phyloP scores from a whole-genome alignment of 2,329 filamentous ascomycete genomes.

The Paecilomyces niveus region DNA sequence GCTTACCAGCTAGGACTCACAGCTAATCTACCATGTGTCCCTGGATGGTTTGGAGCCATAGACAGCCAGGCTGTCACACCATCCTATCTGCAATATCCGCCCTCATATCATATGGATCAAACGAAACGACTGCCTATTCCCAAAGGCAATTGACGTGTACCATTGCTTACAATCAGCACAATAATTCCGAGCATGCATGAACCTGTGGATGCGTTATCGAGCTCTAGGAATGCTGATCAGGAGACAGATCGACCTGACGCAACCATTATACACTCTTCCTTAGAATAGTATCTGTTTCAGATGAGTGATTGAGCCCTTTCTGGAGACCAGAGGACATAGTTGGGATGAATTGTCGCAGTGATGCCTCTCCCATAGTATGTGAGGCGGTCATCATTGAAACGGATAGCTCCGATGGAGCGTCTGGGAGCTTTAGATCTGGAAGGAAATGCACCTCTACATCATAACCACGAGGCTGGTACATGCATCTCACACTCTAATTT shows the following conservation, averaged over 20 bases:
- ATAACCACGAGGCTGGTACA: neutral
- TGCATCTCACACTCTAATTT: neutral
- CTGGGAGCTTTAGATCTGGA: neutral
- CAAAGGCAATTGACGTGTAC: neutral
- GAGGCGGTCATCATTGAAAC: neutral
- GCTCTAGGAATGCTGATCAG: neutral
- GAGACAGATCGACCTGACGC: neutral
- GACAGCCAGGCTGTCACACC: neutral
- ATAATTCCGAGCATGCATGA: neutral
- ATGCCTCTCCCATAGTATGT: neutral
- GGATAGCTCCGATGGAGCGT: neutral
- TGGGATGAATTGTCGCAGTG: neutral
- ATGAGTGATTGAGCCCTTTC: neutral
- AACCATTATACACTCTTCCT: neutral
- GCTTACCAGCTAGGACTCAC: neutral
- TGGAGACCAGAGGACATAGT: neutral
- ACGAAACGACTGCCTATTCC: neutral
- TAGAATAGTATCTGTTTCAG: neutral
- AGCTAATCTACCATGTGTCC: neutral
- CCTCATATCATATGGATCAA: neutral
- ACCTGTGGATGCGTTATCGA: neutral
- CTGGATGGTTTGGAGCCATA: neutral
- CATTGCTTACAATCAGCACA: neutral
- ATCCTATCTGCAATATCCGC: neutral
- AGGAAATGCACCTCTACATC: neutral